Percentiles rank a stretch among this genome's conserved stretches.
phyloP scores from a whole-genome alignment of 345 rosid species.

The Syzygium grande region DNA sequence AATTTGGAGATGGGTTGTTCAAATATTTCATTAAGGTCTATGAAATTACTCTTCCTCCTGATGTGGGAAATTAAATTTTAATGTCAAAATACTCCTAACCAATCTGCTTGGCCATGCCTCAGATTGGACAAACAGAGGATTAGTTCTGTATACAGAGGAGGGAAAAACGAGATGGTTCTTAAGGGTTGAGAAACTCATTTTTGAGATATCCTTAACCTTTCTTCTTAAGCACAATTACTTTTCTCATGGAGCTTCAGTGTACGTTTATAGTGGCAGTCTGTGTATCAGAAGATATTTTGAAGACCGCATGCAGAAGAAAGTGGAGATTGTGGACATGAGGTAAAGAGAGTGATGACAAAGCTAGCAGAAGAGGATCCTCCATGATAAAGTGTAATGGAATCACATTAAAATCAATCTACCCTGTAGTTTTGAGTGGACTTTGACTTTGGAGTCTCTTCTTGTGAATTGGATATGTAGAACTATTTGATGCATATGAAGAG shows the following conservation, averaged over 20 bases:
- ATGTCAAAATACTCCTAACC: background rate
- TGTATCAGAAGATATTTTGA: background rate
- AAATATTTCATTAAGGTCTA: background rate
- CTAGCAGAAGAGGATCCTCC: background rate
- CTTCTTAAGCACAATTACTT: background rate
- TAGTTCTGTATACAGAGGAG: background rate
- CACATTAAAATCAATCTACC: background rate
- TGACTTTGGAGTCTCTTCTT: background rate
- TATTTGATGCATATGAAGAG: background rate
- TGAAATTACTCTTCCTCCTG: background rate
- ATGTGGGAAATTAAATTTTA: background rate
- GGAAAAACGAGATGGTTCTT: background rate
- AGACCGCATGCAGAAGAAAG: background rate
- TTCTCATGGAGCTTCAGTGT: background rate
- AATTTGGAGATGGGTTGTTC: background rate
- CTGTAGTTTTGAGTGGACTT: no score
- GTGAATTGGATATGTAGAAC: background rate
- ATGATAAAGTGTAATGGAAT: background rate
- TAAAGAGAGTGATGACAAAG: background rate
- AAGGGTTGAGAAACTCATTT: background rate
- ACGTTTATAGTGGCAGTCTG: background rate
- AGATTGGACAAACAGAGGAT: background rate
- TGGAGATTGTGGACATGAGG: background rate
- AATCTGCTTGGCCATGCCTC: background rate
- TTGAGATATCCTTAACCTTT: background rate